A percentile compares a stretch with the other conserved stretches of the same genome.
phyloP scores from a whole-genome alignment of 208 protist genomes.

The Trypanosoma caninum region DNA sequence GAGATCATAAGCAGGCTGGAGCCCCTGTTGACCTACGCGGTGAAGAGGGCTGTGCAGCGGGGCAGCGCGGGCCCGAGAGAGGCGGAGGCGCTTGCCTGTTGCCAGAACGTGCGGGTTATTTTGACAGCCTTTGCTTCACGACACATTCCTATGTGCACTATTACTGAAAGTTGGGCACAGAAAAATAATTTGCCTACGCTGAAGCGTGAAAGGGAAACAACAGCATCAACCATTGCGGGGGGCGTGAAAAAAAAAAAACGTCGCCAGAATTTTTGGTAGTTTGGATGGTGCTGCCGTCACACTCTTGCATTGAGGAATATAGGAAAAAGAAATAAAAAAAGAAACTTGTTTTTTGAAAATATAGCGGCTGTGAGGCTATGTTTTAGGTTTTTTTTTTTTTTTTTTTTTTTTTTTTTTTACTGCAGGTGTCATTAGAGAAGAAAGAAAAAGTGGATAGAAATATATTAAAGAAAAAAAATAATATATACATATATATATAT shows the following conservation, averaged over 20 bases:
- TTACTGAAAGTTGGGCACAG: constrained; percentile 67
- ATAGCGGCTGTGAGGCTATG: too few relatives aligned
- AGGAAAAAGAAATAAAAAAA: too few relatives aligned
- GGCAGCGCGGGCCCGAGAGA: constrained; percentile 30
- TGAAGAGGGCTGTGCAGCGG: constrained; percentile 40
- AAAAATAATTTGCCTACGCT: constrained; percentile 44
- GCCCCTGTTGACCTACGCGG: constrained; percentile 33
- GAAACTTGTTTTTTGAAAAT: too few relatives aligned
- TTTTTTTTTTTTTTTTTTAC: not conserved
- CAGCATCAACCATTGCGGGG: not conserved
- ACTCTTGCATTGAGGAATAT: too few relatives aligned
- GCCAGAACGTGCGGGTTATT: constrained; percentile 66
- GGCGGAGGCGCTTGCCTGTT: constrained; percentile 46
- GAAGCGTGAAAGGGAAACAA: constrained; percentile 36
- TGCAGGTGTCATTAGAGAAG: constrained; percentile 3
- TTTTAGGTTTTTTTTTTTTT: too few relatives aligned
- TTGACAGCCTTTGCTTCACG: constrained; percentile 47
- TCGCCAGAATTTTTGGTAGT: not conserved
- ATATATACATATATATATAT: constrained; percentile 1
- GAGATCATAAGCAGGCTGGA: constrained; percentile 25
- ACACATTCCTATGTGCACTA: constrained; percentile 56
- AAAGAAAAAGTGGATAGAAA: constrained; percentile 9
- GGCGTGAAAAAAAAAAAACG: not conserved
- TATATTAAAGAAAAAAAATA: not conserved
- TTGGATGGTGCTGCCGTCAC: constrained; percentile 6